Conservation (phyloP, 2,329 filamentous ascomycete genomes). For the Penicillium psychrosexuale region DNA sequence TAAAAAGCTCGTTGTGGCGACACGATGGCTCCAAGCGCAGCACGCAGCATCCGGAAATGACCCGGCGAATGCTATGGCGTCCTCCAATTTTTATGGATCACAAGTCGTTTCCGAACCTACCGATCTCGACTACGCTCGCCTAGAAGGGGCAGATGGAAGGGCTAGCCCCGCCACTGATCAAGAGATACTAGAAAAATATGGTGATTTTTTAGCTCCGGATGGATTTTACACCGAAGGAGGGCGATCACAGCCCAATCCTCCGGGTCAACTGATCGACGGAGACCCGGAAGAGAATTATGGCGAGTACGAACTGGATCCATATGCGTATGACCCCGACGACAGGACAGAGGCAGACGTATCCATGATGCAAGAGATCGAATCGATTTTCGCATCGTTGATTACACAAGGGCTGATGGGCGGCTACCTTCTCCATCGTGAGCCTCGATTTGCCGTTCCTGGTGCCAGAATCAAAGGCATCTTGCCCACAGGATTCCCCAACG, state of each 20-base stretch:
- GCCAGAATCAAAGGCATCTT: constrained; percentile 48
- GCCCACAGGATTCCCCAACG: constrained; percentile 62
- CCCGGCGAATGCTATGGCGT: constrained; percentile 9
- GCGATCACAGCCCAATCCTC: constrained; percentile 24
- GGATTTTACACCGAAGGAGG: constrained; percentile 37
- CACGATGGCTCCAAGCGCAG: constrained; percentile 59
- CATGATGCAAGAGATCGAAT: constrained; percentile 66
- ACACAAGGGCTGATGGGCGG: constrained; percentile 78
- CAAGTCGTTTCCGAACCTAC: constrained; percentile 30
- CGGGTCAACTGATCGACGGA: constrained; percentile 27
- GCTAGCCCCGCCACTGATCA: constrained; percentile 6
- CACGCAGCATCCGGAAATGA: constrained; percentile 16
- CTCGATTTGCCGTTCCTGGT: constrained; percentile 78
- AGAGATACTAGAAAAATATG: constrained; percentile 27
- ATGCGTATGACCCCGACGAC: constrained; percentile 43
- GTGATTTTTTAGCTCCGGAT: constrained; percentile 36
- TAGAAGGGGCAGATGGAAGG: constrained; percentile 13
- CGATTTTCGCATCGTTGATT: constrained; percentile 70
- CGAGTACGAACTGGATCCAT: constrained; percentile 56
- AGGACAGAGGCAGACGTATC: constrained; percentile 21
- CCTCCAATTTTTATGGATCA: constrained; percentile 22
- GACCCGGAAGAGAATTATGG: constrained; percentile 32
- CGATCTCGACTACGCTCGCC: constrained; percentile 34
- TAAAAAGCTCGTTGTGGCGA: constrained; percentile 62
- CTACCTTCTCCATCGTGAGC: constrained; percentile 74